phyloP scores from a whole-genome alignment of 2,329 filamentous ascomycete species.

The Seiridium cupressi region DNA sequence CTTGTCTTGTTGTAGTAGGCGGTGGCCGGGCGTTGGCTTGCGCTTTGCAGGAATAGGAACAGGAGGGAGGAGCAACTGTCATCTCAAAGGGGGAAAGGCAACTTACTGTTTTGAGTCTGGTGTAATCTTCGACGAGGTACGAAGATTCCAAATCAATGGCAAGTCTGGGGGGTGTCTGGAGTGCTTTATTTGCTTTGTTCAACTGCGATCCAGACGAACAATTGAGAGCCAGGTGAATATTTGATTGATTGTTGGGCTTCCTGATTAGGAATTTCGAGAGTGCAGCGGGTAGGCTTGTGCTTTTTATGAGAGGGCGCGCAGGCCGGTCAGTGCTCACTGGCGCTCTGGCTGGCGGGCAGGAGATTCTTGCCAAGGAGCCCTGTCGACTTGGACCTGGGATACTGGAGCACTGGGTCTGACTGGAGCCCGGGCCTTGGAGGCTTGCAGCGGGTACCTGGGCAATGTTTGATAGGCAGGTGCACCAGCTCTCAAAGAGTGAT shows the following conservation, averaged over 20 bases:
- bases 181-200: constrained; percentile 32
- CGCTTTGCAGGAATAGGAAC: constrained; percentile 40
- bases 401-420: background rate
- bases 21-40: constrained; percentile 7
- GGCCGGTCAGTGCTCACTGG: constrained; percentile 2
- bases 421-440: background rate
- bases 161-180: constrained; percentile 12
- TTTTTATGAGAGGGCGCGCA: constrained; percentile 5
- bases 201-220: background rate
- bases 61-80: constrained; percentile 21
- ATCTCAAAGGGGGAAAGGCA: constrained; percentile 37
- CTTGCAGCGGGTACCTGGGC: background rate
- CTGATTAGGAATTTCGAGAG: constrained; percentile 7
- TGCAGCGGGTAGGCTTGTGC: constrained; percentile 1
- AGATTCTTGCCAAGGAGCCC: background rate
- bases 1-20: constrained; percentile 30
- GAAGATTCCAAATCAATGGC: constrained; percentile 29
- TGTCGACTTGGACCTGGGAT: background rate
- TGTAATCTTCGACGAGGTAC: constrained; percentile 43
- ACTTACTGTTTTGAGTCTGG: constrained; percentile 48
- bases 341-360: background rate
- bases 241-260: constrained; percentile 3
- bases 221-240: background rate
- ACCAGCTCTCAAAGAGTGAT: background rate
- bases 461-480: background rate